phyloP scores from a whole-genome alignment of 1,284 basidiomycete species.

The Ceratobasidium sp. region DNA sequence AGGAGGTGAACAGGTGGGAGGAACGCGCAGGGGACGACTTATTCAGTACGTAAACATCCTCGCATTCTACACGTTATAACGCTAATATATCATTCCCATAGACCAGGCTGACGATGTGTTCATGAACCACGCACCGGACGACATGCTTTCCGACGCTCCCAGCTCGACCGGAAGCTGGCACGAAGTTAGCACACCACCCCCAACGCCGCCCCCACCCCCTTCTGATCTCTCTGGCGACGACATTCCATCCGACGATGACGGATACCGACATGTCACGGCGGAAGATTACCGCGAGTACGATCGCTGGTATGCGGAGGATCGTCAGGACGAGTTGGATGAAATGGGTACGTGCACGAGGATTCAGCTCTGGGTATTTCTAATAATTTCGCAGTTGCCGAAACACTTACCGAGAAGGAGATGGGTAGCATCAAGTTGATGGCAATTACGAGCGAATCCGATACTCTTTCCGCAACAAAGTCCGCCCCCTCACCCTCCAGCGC shows the following conservation, averaged over 20 bases:
- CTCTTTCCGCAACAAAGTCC: slow-evolving; percentile 10
- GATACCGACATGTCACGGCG: not conserved
- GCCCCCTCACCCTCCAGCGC: slow-evolving; percentile 10
- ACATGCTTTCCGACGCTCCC: too few relatives aligned
- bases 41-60: too few relatives aligned
- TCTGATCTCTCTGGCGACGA: not conserved
- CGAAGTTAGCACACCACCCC: slow-evolving; percentile 3
- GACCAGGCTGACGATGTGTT: too few relatives aligned
- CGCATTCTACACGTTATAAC: too few relatives aligned
- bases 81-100: not conserved
- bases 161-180: not conserved
- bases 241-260: not conserved
- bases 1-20: too few relatives aligned
- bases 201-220: not conserved
- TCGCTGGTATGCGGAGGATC: slow-evolving; percentile 30
- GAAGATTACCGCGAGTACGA: slow-evolving; percentile 38
- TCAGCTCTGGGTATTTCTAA: too few relatives aligned
- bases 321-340: not conserved
- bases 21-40: too few relatives aligned
- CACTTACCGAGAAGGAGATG: slow-evolving; percentile 18
- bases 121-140: too few relatives aligned
- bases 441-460: slow-evolving; percentile 36
- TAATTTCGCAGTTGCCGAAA: not conserved
- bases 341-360: not conserved
- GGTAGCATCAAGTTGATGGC: slow-evolving; percentile 24